phyloP scores from a whole-genome alignment of 257 asterid species.

The Datura wrightii region DNA sequence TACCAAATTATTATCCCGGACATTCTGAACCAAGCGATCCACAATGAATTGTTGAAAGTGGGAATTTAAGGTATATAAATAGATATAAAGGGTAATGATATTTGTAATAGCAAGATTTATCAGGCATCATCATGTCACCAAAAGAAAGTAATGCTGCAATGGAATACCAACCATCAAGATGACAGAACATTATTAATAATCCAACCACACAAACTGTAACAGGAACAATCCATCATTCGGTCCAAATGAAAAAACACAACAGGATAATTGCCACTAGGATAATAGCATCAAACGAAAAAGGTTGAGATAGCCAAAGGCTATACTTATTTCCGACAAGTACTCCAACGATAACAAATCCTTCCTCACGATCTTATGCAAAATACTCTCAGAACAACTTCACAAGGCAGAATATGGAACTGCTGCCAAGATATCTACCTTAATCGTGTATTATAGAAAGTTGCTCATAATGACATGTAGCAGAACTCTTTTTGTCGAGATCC shows the following conservation, averaged over 20 bases:
- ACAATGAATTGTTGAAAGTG: too few relatives aligned
- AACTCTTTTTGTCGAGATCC: slow-evolving; percentile 39
- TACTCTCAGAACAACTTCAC: slow-evolving; percentile 28
- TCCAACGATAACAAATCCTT: slow-evolving; percentile 33
- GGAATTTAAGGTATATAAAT: too few relatives aligned
- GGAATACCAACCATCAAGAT: not conserved
- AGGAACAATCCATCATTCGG: not conserved
- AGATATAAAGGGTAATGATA: not conserved
- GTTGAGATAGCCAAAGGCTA: slow-evolving; percentile 32
- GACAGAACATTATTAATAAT: not conserved
- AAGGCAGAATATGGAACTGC: slow-evolving; percentile 34
- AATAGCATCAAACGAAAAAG: not conserved
- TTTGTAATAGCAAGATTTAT: not conserved
- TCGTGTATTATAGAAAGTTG: slow-evolving; percentile 36
- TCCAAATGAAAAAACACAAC: slow-evolving; percentile 18
- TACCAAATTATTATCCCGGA: too few relatives aligned
- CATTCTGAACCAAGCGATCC: too few relatives aligned
- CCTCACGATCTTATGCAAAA: slow-evolving; percentile 14
- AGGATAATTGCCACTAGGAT: not conserved
- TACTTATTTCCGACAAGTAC: slow-evolving; percentile 36
- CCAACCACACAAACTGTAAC: not conserved
- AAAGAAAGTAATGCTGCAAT: not conserved
- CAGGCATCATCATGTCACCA: not conserved
- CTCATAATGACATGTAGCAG: slow-evolving; percentile 49
- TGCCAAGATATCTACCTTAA: slow-evolving; percentile 31